These are phyloP conservation scores for Uncinocarpus reesii DNA, from an alignment of 2,329 filamentous ascomycete species.

Conservation along the genomic window DNA sequence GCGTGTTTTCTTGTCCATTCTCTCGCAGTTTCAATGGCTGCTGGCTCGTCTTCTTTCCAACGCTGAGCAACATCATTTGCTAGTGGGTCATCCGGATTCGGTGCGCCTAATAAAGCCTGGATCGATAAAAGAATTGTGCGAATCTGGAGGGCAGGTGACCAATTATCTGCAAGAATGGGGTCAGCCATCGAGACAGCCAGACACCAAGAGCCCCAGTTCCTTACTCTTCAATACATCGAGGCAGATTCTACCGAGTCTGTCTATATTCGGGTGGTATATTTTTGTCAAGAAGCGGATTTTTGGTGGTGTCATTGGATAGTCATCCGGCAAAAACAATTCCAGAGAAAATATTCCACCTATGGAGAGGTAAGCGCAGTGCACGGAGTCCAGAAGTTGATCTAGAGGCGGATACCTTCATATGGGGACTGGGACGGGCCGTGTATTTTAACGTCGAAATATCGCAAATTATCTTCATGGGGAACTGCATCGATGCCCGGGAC, in stretches of 20 bases:
- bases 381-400: neutral
- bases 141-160: conserved; percentile 96
- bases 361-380: conserved; percentile 2
- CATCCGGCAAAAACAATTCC: conserved; percentile 92
- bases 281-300: conserved; percentile 98
- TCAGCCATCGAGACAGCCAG: neutral
- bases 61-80: conserved; percentile 94
- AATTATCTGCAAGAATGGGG: conserved; percentile 60
- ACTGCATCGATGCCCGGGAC: conserved; percentile 93
- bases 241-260: conserved; percentile 93
- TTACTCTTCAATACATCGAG: conserved; percentile 93
- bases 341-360: conserved; percentile 82
- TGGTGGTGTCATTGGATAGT: conserved; percentile 97
- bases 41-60: conserved; percentile 93
- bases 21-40: conserved; percentile 80
- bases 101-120: conserved; percentile 87
- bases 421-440: conserved; percentile 85
- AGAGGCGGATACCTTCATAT: conserved; percentile 62
- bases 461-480: conserved; percentile 91
- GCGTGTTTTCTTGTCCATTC: conserved; percentile 83
- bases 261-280: conserved; percentile 98
- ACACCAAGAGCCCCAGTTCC: conserved; percentile 22
- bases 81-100: conserved; percentile 96
- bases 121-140: conserved; percentile 97
- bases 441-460: conserved; percentile 97